Percentiles rank a stretch among this genome's conserved stretches.
Evolutionary conservation across 768 basidiomycete genomes (phyloP).

Genomic region (Boletus sensibilis): DNA sequence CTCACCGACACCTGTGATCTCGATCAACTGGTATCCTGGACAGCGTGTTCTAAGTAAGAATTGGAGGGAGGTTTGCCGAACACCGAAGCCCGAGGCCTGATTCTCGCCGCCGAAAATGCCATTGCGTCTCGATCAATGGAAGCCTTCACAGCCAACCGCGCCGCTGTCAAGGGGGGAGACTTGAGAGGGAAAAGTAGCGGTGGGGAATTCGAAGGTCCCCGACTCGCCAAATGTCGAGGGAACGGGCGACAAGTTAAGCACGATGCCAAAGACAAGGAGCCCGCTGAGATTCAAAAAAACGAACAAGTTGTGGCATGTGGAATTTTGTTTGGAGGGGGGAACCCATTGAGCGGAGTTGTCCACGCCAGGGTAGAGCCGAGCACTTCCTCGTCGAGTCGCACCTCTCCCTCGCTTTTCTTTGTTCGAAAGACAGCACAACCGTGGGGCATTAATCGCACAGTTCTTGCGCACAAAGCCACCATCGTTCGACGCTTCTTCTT

Average conservation of each 20-base stretch:
- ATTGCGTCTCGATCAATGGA: not conserved
- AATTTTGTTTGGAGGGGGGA: slow-evolving; percentile 7
- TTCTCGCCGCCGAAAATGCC: not conserved
- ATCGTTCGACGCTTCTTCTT: not conserved
- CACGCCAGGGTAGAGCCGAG: slow-evolving; percentile 6
- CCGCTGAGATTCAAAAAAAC: slow-evolving; percentile 4
- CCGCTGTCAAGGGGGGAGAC: not conserved
- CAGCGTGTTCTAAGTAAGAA: not conserved
- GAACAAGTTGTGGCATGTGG: slow-evolving; percentile 10
- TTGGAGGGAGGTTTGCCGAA: not conserved
- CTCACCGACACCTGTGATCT: not conserved
- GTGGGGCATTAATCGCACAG: slow-evolving; percentile 4
- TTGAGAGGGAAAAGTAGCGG: too few relatives aligned
- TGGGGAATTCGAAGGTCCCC: not conserved
- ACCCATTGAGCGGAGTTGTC: slow-evolving; percentile 21
- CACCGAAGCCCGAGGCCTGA: not conserved
- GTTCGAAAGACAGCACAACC: not conserved
- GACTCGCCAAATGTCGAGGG: not conserved
- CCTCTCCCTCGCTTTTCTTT: not conserved
- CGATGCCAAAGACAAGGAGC: not conserved
- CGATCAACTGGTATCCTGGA: not conserved
- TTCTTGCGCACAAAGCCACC: slow-evolving; percentile 8
- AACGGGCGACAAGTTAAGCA: not conserved
- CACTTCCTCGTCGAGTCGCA: not conserved
- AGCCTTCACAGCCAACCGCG: not conserved